phyloP scores from a whole-genome alignment of 2,329 filamentous ascomycete genomes.

The Colletotrichum sp. region DNA sequence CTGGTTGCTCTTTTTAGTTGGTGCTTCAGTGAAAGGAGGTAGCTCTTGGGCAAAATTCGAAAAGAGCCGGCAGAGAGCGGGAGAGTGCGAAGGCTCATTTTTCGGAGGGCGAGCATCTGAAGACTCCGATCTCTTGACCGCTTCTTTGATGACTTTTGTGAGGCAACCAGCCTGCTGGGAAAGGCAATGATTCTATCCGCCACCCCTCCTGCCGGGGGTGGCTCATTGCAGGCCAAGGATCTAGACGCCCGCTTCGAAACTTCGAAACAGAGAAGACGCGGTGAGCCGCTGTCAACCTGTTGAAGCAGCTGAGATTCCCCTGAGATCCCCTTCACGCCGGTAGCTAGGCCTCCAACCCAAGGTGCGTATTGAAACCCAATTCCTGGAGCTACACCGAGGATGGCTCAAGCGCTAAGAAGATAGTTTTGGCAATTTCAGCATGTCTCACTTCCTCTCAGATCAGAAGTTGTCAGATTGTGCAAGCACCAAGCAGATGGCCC shows the following conservation, averaged over 20 bases:
- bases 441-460: background rate
- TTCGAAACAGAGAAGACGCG: constrained; percentile 6
- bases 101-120: background rate
- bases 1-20: background rate
- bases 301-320: background rate
- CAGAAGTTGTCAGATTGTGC: background rate
- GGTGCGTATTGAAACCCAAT: background rate
- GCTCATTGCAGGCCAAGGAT: background rate
- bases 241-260: background rate
- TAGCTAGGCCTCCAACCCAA: background rate
- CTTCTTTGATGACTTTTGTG: constrained; percentile 5
- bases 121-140: background rate
- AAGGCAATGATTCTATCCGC: background rate
- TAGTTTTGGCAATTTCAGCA: background rate
- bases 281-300: constrained; percentile 10
- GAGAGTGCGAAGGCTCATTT: background rate
- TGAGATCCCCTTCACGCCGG: background rate
- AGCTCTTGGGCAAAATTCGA: background rate
- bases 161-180: constrained; percentile 7
- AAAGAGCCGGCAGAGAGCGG: background rate
- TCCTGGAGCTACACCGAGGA: background rate
- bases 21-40: background rate
- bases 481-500: background rate
- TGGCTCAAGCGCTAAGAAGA: background rate
- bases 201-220: background rate